Base-by-base conservation (phyloP, 306 rosid genomes). In the Myrica gale region DNA sequence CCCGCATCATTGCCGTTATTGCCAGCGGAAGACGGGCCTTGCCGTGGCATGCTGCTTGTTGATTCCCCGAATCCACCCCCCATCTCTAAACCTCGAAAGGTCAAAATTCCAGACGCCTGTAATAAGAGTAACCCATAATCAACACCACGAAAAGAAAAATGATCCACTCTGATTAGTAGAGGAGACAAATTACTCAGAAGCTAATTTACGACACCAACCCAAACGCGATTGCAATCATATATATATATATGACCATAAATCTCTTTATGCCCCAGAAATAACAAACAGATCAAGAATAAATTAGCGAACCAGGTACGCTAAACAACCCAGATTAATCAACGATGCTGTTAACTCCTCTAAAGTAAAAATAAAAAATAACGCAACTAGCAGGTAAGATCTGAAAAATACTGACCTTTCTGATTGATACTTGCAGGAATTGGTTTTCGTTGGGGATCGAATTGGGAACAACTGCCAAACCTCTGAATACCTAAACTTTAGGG, bases 11-110 rank as follows among this genome's bases (percentile, higher is more conserved):
- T 89, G 16, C 79, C 67, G 73, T 74, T 80, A 45, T 71, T 84
- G 47, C 85, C 85, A 0, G 88, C 85, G 79, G 82, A 87, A 23
- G 90, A 88, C 41, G 86, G 83, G 79, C 68, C 90, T 46, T 88
- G 89, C 32, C 82, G 61, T 48, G 89, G 84, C n/a, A 82, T 73
- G 32, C 79, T 87, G 0, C 85, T 79, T n/a, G 96, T 81, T 21
- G 96, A 86, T 85, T 87, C 94, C 37, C 90, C 96, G 73, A 88
- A 85, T 41, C 86, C 92, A 85, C 86, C 80, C 11, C 86, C 80
- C 98, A 94, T 87, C 58, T 68, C 76, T 7, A 32, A 63, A 78
- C 15, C 69, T 68, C 78, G 32, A 69, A 16, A 66, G 19, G 47
- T 65, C 48, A 56, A 79, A 74, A 42, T 15, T 11, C 19, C 43